phyloP scores from a whole-genome alignment of 257 asterid species.

The Ballota nigra region DNA sequence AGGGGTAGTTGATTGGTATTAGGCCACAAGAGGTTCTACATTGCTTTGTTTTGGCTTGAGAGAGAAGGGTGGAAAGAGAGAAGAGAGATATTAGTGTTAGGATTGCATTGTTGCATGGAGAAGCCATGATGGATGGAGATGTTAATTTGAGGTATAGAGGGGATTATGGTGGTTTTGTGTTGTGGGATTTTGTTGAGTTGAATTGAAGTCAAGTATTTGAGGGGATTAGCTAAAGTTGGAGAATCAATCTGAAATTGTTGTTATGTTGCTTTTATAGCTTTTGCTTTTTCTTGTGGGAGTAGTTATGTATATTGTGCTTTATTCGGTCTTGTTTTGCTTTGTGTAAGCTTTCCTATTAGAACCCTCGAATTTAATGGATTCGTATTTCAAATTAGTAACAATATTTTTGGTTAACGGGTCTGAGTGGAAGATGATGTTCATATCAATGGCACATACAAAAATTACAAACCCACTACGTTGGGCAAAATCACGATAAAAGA shows the following conservation, averaged over 20 bases:
- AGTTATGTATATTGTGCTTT: slow-evolving; percentile 26
- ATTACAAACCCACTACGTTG: too few relatives aligned
- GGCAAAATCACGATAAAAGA: too few relatives aligned
- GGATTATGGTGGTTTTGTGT: slow-evolving; percentile 17
- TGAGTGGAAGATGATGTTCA: too few relatives aligned
- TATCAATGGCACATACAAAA: too few relatives aligned
- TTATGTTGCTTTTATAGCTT: slow-evolving; percentile 27
- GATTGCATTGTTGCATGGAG: neutral
- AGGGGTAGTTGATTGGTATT: slow-evolving; percentile 73
- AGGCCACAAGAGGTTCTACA: slow-evolving; percentile 76
- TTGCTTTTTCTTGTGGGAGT: slow-evolving; percentile 32
- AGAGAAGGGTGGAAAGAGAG: slow-evolving; percentile 3
- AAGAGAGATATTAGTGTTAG: neutral
- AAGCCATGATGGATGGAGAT: slow-evolving; percentile 31
- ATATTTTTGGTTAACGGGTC: too few relatives aligned
- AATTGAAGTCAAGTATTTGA: slow-evolving; percentile 8
- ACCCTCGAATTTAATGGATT: neutral
- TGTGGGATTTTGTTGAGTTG: slow-evolving; percentile 22
- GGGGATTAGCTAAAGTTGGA: neutral
- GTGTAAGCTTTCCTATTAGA: neutral
- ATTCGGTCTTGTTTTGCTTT: slow-evolving; percentile 25
- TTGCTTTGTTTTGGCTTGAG: slow-evolving; percentile 46
- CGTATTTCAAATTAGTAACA: neutral
- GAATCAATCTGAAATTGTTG: slow-evolving; percentile 26
- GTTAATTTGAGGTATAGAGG: neutral